A percentile compares a stretch with the other conserved stretches of the same genome.
Evolutionary conservation across 116 monocot species (phyloP).

Genomic region (Cymodocea nodosa): DNA sequence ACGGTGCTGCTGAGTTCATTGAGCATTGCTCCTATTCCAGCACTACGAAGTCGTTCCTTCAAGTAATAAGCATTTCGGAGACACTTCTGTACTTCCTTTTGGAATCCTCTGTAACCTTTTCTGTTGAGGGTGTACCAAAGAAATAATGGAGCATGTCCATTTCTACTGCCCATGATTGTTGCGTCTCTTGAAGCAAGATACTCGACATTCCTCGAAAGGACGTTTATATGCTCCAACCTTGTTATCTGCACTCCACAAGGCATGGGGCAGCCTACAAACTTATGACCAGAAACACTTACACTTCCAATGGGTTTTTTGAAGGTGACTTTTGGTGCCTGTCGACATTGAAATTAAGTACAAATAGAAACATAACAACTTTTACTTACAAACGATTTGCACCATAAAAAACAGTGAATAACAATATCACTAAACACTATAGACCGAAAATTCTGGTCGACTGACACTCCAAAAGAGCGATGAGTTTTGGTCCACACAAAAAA

Average conservation of each 20-base stretch:
- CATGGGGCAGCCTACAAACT: slow-evolving; percentile 92
- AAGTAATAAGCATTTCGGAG: slow-evolving; percentile 69
- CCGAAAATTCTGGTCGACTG: no score
- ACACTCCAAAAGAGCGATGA: no score
- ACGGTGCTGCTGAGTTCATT: slow-evolving; percentile 95
- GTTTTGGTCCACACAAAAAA: no score
- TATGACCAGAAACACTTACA: slow-evolving; percentile 96
- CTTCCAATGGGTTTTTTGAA: no score
- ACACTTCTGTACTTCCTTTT: slow-evolving; percentile 89
- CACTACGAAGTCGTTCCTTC: slow-evolving; percentile 47
- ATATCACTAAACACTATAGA: no score
- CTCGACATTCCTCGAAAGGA: slow-evolving; percentile 66
- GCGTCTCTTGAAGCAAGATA: slow-evolving; percentile 87
- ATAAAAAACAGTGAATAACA: no score
- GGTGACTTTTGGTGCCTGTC: no score
- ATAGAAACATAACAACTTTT: no score
- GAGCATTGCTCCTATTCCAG: slow-evolving; percentile 83
- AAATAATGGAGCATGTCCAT: slow-evolving; percentile 89
- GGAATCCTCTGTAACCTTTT: slow-evolving; percentile 78
- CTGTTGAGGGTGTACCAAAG: slow-evolving; percentile 92
- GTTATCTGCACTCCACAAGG: slow-evolving; percentile 94
- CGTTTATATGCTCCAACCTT: slow-evolving; percentile 58
- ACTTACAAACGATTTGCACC: no score
- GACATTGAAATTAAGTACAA: no score
- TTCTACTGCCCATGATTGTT: slow-evolving; percentile 94